Conservation (phyloP, 2,329 filamentous ascomycete genomes). For the Apiospora hydei region DNA sequence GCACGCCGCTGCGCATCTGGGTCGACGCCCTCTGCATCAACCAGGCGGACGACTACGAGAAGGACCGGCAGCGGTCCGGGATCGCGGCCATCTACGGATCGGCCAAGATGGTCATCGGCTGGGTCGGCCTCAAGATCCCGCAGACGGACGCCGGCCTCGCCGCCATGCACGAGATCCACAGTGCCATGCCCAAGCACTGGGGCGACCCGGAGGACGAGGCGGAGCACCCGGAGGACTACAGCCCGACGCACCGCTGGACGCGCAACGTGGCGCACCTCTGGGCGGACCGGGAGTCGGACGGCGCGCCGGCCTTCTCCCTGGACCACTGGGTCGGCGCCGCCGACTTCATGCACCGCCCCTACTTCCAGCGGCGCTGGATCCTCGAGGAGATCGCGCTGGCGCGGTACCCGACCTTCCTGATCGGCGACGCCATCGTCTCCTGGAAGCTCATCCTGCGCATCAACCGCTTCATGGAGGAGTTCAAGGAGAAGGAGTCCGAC, state of each 20-base stretch:
- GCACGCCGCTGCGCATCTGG: constrained; percentile 23
- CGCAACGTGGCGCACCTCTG: constrained; percentile 38
- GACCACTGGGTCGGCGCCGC: neutral
- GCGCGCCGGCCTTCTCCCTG: neutral
- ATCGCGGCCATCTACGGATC: constrained; percentile 24
- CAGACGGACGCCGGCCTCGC: constrained; percentile 38
- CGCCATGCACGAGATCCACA: constrained; percentile 39
- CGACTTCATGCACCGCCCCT: constrained; percentile 42
- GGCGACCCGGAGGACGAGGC: constrained; percentile 44
- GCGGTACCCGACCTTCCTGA: constrained; percentile 39
- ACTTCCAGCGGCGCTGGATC: constrained; percentile 47
- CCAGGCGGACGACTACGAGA: constrained; percentile 24
- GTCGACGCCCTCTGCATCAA: constrained; percentile 28
- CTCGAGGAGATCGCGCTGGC: constrained; percentile 45
- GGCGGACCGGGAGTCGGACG: constrained; percentile 15
- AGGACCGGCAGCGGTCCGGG: constrained; percentile 13
- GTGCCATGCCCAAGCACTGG: constrained; percentile 41
- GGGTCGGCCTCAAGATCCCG: constrained; percentile 23
- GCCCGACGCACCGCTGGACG: constrained; percentile 43
- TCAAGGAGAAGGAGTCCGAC: constrained; percentile 42
- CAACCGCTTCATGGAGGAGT: constrained; percentile 46
- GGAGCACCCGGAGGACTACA: constrained; percentile 44
- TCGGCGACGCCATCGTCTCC: constrained; percentile 45
- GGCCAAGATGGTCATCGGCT: constrained; percentile 26
- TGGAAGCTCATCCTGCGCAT: constrained; percentile 45